phyloP scores from a whole-genome alignment of 495 filamentous ascomycete species.

The Podospora tetraspora region DNA sequence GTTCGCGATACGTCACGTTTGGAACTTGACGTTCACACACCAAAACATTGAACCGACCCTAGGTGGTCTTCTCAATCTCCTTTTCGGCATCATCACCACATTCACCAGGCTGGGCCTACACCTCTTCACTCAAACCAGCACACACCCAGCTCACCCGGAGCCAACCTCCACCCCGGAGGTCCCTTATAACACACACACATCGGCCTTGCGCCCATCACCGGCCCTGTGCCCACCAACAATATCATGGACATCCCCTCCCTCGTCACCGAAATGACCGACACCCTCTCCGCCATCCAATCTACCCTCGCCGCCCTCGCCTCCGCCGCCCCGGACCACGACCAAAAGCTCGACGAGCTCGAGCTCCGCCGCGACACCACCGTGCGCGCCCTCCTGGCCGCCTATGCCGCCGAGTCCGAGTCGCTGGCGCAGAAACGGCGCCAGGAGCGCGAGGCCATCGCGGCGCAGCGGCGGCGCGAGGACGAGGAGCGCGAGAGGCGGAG shows the following conservation, averaged over 20 bases:
- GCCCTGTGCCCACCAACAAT: not conserved
- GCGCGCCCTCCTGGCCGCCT: constrained; percentile 20
- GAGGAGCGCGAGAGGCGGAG: constrained; percentile 29
- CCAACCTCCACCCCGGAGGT: not conserved
- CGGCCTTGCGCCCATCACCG: no score
- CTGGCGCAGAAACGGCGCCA: constrained; percentile 17
- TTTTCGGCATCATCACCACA: not conserved
- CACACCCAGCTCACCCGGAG: not conserved
- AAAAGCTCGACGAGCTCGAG: constrained; percentile 31
- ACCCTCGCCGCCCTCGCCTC: constrained; percentile 26
- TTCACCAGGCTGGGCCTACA: not conserved
- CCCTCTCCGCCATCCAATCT: constrained; percentile 27
- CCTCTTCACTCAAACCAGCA: no score
- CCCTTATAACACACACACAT: not conserved
- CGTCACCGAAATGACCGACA: constrained; percentile 35
- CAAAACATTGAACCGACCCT: not conserved
- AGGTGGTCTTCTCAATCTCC: not conserved
- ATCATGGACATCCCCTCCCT: constrained; percentile 30
- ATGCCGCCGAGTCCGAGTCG: constrained; percentile 21
- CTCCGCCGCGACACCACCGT: constrained; percentile 24
- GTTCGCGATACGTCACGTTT: not conserved
- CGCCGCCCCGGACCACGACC: constrained; percentile 20
- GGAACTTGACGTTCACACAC: not conserved
- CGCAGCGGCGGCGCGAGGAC: constrained; percentile 29
- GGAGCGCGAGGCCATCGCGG: constrained; percentile 25